These are phyloP conservation scores for Xylaria sp. DNA, from an alignment of 2,329 filamentous ascomycete species.

Conservation along the genomic window DNA sequence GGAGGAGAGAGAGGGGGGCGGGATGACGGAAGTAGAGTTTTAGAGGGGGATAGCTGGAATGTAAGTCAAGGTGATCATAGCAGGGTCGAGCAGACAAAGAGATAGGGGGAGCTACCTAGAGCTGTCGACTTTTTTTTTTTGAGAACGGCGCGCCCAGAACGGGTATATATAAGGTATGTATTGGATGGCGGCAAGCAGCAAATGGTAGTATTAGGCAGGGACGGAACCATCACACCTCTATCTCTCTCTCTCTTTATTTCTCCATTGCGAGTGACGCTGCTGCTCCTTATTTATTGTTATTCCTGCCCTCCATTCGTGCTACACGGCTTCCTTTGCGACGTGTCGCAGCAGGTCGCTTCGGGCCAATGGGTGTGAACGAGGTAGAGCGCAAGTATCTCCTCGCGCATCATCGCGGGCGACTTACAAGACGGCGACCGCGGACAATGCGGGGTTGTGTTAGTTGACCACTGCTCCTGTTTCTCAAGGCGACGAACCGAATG, in stretches of 20 bases:
- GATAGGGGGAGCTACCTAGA: too few relatives aligned
- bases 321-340: constrained; percentile 7
- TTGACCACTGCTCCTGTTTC: constrained; percentile 11
- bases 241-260: neutral
- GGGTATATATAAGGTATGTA: too few relatives aligned
- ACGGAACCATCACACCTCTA: constrained; percentile 3
- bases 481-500: constrained; percentile 3
- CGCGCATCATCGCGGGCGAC: constrained; percentile 9
- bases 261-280: neutral
- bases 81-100: too few relatives aligned
- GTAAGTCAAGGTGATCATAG: too few relatives aligned
- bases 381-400: constrained; percentile 18
- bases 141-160: too few relatives aligned
- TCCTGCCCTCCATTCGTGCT: constrained; percentile 1
- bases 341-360: constrained; percentile 8
- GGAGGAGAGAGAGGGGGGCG: neutral
- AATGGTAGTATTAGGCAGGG: neutral
- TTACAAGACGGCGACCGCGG: constrained; percentile 16
- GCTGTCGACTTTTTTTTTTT: too few relatives aligned
- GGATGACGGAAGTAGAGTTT: neutral
- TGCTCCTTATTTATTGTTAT: neutral
- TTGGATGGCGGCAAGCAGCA: too few relatives aligned
- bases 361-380: constrained; percentile 1
- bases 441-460: constrained; percentile 21
- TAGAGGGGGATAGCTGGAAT: too few relatives aligned